phyloP scores from a whole-genome alignment of 257 asterid species.

The Perilla frutescens region DNA sequence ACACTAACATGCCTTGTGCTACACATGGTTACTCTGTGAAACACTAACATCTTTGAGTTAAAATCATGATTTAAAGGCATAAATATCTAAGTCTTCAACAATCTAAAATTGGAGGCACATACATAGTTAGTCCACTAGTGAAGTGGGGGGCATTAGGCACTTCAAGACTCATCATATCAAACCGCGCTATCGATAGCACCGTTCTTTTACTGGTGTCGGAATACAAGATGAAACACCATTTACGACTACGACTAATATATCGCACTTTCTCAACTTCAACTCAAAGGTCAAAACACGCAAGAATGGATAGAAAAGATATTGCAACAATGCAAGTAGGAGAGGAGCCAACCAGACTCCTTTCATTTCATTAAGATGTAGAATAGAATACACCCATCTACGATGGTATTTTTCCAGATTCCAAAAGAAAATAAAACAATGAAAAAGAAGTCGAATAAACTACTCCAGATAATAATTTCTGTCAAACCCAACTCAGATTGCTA shows the following conservation, averaged over 20 bases:
- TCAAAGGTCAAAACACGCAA: too few relatives aligned
- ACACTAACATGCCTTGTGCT: background rate
- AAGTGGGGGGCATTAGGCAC: too few relatives aligned
- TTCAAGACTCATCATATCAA: too few relatives aligned
- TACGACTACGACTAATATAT: too few relatives aligned
- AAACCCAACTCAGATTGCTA: slow-evolving; percentile 30
- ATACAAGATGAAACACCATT: background rate
- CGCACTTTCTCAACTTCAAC: too few relatives aligned
- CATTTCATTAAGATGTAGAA: slow-evolving; percentile 31
- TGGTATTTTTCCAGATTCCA: slow-evolving; percentile 10
- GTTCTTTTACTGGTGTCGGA: too few relatives aligned
- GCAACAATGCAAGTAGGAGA: background rate
- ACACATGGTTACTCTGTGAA: background rate
- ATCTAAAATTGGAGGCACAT: too few relatives aligned
- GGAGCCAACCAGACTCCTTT: background rate
- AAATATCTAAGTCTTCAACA: too few relatives aligned
- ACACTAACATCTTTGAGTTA: background rate
- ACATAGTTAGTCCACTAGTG: too few relatives aligned
- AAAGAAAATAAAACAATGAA: slow-evolving; percentile 18
- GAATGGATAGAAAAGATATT: background rate
- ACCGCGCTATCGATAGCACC: too few relatives aligned
- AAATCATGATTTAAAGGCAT: too few relatives aligned
- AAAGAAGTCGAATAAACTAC: slow-evolving; percentile 28
- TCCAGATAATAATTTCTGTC: slow-evolving; percentile 33
- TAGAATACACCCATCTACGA: slow-evolving; percentile 34